Percentiles rank a stretch among this genome's conserved stretches.
phyloP scores from a whole-genome alignment of 331 rosid species.

The Arachis monticola region DNA sequence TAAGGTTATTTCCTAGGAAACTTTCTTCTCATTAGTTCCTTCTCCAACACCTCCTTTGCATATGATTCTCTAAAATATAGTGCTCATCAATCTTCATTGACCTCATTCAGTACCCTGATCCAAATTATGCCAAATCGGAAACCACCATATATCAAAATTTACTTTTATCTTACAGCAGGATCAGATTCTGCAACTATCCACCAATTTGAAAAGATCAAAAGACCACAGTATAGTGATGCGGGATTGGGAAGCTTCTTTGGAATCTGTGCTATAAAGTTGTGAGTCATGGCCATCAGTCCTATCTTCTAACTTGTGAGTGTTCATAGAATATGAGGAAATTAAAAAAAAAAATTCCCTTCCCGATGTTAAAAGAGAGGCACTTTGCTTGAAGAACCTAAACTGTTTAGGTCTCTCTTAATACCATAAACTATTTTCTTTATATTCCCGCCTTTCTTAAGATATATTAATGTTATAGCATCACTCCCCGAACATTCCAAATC shows the following conservation, averaged over 20 bases:
- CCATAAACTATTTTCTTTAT: slow-evolving; percentile 31
- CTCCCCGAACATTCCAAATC: neutral
- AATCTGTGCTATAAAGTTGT: slow-evolving; percentile 46
- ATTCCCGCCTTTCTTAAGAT: slow-evolving; percentile 21
- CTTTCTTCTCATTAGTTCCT: slow-evolving; percentile 14
- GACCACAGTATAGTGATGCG: slow-evolving; percentile 45
- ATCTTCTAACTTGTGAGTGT: slow-evolving; percentile 12
- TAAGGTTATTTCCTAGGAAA: slow-evolving; percentile 9
- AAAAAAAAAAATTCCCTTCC: neutral
- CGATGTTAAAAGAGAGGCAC: slow-evolving; percentile 17
- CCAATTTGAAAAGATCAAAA: slow-evolving; percentile 39
- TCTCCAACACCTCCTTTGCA: slow-evolving; percentile 38
- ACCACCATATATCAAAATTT: slow-evolving; percentile 54
- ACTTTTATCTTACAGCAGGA: slow-evolving; percentile 59
- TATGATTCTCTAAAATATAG: slow-evolving; percentile 42
- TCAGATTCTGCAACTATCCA: slow-evolving; percentile 68
- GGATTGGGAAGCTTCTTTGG: slow-evolving; percentile 65
- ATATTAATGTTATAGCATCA: neutral
- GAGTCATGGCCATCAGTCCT: slow-evolving; percentile 31
- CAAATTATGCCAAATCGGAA: slow-evolving; percentile 44
- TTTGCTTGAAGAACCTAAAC: slow-evolving; percentile 27
- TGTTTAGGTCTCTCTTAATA: slow-evolving; percentile 16
- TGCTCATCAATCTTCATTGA: slow-evolving; percentile 41
- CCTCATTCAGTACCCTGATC: slow-evolving; percentile 31
- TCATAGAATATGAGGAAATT: slow-evolving; percentile 10